These are phyloP conservation scores for Cetradonia linearis DNA, from an alignment of 495 filamentous ascomycete genomes.

Conservation along the genomic window DNA sequence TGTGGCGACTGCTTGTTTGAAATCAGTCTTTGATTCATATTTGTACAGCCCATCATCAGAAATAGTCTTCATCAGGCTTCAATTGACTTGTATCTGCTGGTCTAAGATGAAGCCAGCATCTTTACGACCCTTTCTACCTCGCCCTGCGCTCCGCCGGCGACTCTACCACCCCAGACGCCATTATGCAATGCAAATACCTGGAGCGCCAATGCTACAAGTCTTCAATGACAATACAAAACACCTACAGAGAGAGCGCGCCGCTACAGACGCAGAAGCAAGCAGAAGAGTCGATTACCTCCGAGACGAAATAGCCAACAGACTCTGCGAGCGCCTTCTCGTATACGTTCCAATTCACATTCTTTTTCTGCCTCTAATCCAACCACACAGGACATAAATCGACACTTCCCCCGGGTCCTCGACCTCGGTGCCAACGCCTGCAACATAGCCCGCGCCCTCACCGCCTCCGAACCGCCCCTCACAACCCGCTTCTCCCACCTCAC, in stretches of 20 bases:
- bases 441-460: conserved; percentile 70
- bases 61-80: neutral
- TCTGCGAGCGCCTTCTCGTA: conserved; percentile 82
- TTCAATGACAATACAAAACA: conserved; percentile 85
- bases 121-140: conserved; percentile 23
- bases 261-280: conserved; percentile 55
- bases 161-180: conserved; percentile 1
- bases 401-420: conserved; percentile 77
- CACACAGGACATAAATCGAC: conserved; percentile 75
- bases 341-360: conserved; percentile 15
- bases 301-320: conserved; percentile 75
- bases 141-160: conserved; percentile 19
- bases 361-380: conserved; percentile 4
- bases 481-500: conserved; percentile 59
- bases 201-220: conserved; percentile 69
- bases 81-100: neutral
- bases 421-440: conserved; percentile 94
- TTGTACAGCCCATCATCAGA: neutral
- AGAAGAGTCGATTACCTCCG: conserved; percentile 80
- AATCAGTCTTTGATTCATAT: neutral
- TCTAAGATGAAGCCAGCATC: conserved; percentile 22
- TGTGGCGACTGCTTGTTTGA: neutral
- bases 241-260: conserved; percentile 81
- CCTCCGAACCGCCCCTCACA: conserved; percentile 54
- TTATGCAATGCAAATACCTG: conserved; percentile 69